Conservation (phyloP, 1,139 yeast species). For the Scheffersomyces insectosa region DNA sequence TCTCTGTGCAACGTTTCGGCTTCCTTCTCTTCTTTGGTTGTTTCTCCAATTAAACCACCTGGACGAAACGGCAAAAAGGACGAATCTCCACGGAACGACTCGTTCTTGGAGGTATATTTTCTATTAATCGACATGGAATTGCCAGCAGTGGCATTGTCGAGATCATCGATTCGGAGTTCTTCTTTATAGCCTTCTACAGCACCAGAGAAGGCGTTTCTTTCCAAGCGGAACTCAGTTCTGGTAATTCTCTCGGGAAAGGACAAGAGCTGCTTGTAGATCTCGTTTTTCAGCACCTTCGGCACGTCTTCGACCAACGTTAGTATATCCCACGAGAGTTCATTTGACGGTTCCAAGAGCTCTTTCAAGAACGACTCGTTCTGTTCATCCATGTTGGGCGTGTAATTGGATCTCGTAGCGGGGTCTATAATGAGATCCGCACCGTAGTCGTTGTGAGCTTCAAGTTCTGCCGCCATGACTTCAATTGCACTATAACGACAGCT, state of each 20-base stretch:
- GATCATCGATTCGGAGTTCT: conserved; percentile 51
- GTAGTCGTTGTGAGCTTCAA: too few species aligned
- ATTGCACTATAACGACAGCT: too few species aligned
- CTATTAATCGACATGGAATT: conserved; percentile 76
- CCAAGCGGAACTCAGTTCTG: conserved; percentile 60
- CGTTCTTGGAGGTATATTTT: conserved; percentile 61
- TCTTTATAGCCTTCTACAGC: conserved; percentile 63
- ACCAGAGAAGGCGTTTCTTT: conserved; percentile 77
- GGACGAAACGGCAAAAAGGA: conserved; percentile 89
- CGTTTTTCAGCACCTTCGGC: conserved; percentile 32
- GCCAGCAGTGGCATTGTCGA: conserved; percentile 56
- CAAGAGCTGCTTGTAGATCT: conserved; percentile 44
- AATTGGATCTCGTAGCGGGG: too few species aligned
- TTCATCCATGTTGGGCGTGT: too few species aligned
- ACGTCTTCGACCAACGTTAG: conserved; percentile 53
- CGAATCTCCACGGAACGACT: conserved; percentile 68
- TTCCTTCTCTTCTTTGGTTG: conserved; percentile 24
- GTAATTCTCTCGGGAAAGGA: conserved; percentile 52
- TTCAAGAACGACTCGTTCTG: conserved; percentile 3
- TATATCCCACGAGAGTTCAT: conserved; percentile 57
- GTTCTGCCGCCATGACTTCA: too few species aligned
- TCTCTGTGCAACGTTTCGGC: conserved; percentile 62
- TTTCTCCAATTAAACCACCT: conserved; percentile 67
- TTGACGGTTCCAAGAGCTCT: conserved; percentile 49
- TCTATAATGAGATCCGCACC: too few species aligned